phyloP scores from a whole-genome alignment of 192 early-diverging fungal genomes.

The Obelidium mucronatum region DNA sequence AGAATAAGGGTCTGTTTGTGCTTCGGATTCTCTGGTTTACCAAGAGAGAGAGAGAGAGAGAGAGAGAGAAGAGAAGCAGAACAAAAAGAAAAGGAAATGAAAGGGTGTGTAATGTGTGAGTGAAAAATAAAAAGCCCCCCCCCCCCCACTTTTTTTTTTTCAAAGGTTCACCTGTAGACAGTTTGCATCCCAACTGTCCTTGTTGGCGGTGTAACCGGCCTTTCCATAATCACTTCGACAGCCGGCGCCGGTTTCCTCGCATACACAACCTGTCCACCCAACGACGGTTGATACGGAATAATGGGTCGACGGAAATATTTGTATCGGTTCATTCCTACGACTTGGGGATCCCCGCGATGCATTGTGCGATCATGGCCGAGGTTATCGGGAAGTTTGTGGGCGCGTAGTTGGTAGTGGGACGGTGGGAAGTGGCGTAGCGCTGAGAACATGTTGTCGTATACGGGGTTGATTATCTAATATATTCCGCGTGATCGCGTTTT shows the following conservation, averaged over 20 bases:
- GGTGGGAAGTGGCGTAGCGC: conserved; percentile 52
- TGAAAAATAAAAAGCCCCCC: not conserved
- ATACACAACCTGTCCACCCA: conserved; percentile 64
- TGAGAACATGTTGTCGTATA: conserved; percentile 67
- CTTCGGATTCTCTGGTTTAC: conserved; percentile 55
- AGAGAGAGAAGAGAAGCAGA: not conserved
- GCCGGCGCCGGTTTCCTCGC: conserved; percentile 42
- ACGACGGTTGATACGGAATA: conserved; percentile 62
- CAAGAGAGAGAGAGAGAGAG: not conserved
- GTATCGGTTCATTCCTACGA: conserved; percentile 59
- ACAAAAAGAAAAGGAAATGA: not conserved
- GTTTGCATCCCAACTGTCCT: conserved; percentile 61
- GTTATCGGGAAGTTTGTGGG: conserved; percentile 38
- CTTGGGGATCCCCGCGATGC: conserved; percentile 39
- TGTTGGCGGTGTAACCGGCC: conserved; percentile 43
- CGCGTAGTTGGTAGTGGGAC: conserved; percentile 44
- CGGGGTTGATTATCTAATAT: conserved; percentile 58
- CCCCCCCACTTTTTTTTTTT: not conserved
- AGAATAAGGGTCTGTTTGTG: conserved; percentile 71
- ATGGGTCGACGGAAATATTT: conserved; percentile 69
- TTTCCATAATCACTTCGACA: conserved; percentile 29
- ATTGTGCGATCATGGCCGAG: conserved; percentile 56
- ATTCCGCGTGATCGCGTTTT: conserved; percentile 19
- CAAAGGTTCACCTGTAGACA: conserved; percentile 53
- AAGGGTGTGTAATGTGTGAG: not conserved